Base-by-base conservation (phyloP, 495 filamentous ascomycete species). In the Penicillium odoratum region DNA sequence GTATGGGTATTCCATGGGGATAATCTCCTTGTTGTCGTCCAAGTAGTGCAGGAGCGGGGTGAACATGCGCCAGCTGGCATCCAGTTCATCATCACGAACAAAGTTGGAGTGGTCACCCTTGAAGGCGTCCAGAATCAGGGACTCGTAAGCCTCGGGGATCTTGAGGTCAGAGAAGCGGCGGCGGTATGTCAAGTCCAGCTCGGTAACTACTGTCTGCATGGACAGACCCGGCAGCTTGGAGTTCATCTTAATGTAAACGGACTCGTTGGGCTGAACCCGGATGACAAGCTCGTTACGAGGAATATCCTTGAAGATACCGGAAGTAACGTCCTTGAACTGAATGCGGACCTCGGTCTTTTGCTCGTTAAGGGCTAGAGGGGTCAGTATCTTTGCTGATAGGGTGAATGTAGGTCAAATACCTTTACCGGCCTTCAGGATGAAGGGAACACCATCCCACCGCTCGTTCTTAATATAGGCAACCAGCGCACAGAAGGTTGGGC, bases 231-330 rank as follows among this genome's bases (percentile, higher is more conserved):
- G 95, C 50, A 98, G 81, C 81, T 99, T 99, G 9, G 93, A 97
- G 87, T 99, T 99, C 95, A 98, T 99, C 87, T 99, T 99, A 77
- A 97, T 97, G 81, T 99, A 99, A 61, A 99, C 92, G 66, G 89
- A 93, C 81, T 99, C 95, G 77, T 99, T 99, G 62, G 95, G 95
- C 78, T 99, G 95, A 58, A 99, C 95, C 58, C 95, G 92, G 78
- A 99, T 97, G 65, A 99, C 95, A 55, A 99, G 88, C 79, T 99
- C 95, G 81, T 99, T 99, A 49, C 95, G 89, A 50, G 95, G 95
- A 62, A 98, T 99, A 66, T 99, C 93, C 83, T 98, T 98, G 81
- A 99, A 99, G 79, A 99, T 99, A 56, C 95, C 95, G 29, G 92
- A 96, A 21, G 95, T 98, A 53, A 99, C 94, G 66, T 99, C 95